Percentiles rank a stretch among this genome's conserved stretches.
Conservation (phyloP, 257 asterid species). For the Solanum dulcamara region DNA sequence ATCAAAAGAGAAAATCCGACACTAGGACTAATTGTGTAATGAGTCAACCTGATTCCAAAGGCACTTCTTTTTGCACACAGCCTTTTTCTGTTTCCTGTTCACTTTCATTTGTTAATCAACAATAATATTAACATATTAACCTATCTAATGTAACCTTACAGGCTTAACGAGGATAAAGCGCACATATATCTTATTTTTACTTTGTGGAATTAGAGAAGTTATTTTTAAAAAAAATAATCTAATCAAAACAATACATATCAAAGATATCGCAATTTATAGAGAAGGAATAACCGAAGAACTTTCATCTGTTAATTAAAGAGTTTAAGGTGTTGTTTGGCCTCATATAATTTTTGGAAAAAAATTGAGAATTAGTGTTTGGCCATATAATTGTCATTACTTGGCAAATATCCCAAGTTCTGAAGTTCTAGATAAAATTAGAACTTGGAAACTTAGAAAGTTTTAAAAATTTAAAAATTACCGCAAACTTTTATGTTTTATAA, state of each 20-base stretch:
- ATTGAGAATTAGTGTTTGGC: no score
- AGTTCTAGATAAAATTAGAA: no score
- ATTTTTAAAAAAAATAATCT: rapidly evolving
- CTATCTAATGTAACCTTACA: background rate
- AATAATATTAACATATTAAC: background rate
- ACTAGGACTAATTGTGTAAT: background rate
- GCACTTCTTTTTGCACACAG: background rate
- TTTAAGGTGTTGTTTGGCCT: no score
- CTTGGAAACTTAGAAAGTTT: no score
- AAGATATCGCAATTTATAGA: background rate
- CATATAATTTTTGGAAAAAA: no score
- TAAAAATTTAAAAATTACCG: no score
- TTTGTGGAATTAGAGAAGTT: background rate
- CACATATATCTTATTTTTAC: background rate
- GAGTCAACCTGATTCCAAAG: background rate
- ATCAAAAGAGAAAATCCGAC: background rate
- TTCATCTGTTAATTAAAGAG: background rate
- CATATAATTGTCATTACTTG: no score
- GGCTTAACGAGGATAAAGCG: background rate
- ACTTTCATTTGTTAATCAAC: background rate
- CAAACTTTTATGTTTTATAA: no score
- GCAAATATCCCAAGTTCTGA: no score
- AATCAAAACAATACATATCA: no score
- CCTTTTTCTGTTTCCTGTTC: background rate
- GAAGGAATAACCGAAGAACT: background rate